Conservation (phyloP, 2,329 filamentous ascomycete species). For the Ascochyta viciae-villosae region DNA sequence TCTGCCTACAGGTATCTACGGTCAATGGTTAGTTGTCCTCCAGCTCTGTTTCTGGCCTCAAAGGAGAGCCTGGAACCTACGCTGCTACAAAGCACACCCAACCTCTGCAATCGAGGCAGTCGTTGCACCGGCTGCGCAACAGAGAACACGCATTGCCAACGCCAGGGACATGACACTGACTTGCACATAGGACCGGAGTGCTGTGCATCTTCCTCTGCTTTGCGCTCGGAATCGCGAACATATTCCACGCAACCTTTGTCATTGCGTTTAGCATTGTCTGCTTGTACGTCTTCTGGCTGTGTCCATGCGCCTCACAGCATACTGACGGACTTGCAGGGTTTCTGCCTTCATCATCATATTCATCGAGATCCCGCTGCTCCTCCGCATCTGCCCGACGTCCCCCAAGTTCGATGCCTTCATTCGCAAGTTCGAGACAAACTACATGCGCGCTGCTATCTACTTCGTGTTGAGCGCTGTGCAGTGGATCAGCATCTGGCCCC, state of each 20-base stretch:
- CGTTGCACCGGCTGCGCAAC: neutral
- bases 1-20: slow-evolving; percentile 65
- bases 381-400: slow-evolving; percentile 97
- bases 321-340: slow-evolving; percentile 45
- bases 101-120: neutral
- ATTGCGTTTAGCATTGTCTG: slow-evolving; percentile 65
- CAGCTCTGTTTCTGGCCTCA: neutral
- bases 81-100: neutral
- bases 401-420: slow-evolving; percentile 86
- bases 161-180: slow-evolving; percentile 20
- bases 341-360: slow-evolving; percentile 60
- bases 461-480: slow-evolving; percentile 79
- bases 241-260: slow-evolving; percentile 66
- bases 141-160: neutral
- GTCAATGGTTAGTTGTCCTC: slow-evolving; percentile 65
- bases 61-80: neutral
- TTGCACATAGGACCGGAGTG: slow-evolving; percentile 58
- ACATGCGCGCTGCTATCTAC: slow-evolving; percentile 93
- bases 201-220: slow-evolving; percentile 70
- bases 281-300: slow-evolving; percentile 48
- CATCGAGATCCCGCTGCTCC: slow-evolving; percentile 83
- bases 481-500: slow-evolving; percentile 76
- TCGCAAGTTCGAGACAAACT: slow-evolving; percentile 93
- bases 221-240: slow-evolving; percentile 72
- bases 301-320: neutral